Evolutionary conservation across 192 early-diverging fungal genomes (phyloP).

Genomic region (Coemansia interrupta): DNA sequence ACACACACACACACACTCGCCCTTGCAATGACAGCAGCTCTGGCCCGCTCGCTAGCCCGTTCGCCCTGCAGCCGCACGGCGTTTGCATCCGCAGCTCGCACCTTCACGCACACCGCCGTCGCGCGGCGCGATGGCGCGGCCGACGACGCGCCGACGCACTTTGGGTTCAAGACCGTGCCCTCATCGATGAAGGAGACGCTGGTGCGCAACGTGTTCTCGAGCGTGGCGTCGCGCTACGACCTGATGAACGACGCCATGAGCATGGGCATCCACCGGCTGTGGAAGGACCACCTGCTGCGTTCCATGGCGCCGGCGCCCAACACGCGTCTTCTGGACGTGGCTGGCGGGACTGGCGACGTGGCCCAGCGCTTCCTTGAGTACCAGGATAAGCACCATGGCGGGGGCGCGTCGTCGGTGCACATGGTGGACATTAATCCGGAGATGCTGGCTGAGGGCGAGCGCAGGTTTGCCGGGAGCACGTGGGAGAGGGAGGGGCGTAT

Average conservation of each 20-base stretch:
- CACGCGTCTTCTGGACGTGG: slow-evolving; percentile 90
- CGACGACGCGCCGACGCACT: slow-evolving; percentile 66
- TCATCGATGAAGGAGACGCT: slow-evolving; percentile 83
- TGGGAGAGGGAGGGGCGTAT: slow-evolving; percentile 59
- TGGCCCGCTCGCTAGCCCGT: too few relatives aligned
- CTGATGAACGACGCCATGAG: slow-evolving; percentile 98
- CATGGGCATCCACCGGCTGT: slow-evolving; percentile 86
- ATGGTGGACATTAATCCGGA: slow-evolving; percentile 95
- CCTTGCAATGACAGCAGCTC: too few relatives aligned
- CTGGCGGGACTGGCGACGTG: slow-evolving; percentile 97
- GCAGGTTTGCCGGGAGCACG: slow-evolving; percentile 58
- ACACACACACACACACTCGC: too few relatives aligned
- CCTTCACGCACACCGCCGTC: neutral
- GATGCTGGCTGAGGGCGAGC: slow-evolving; percentile 88
- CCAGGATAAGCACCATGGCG: slow-evolving; percentile 64
- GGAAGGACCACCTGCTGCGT: slow-evolving; percentile 94
- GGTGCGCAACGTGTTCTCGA: slow-evolving; percentile 87
- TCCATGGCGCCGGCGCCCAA: slow-evolving; percentile 74
- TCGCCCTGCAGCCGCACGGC: too few relatives aligned
- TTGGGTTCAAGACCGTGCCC: slow-evolving; percentile 89
- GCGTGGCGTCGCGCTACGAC: slow-evolving; percentile 94
- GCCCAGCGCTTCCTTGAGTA: slow-evolving; percentile 91
- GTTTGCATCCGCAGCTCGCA: neutral
- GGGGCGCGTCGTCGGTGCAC: slow-evolving; percentile 57
- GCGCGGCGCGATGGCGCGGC: neutral